Evolutionary conservation across 768 basidiomycete genomes (phyloP), one percentile per base, ranked within the genome.

Genomic region (Omphalotus guepiniiformis): DNA sequence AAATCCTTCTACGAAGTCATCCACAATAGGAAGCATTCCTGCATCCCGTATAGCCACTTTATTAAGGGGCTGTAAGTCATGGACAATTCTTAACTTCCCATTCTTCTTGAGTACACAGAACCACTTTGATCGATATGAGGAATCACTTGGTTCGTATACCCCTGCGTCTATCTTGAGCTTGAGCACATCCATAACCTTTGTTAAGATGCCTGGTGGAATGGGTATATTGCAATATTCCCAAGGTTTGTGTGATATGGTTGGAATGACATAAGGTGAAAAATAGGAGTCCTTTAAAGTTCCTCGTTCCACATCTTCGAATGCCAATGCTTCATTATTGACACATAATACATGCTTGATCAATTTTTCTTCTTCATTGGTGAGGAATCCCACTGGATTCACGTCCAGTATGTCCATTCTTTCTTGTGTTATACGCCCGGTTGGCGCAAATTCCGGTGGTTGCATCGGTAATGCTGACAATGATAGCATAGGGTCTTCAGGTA

Each of bases 101-200:
- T 71, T 64, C 47, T 71, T 70, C 57, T 72, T 72, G 4, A 57
- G 15, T 1, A 68, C 59, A 22, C 60, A 64, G 39, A 71, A 73
- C 65, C 64, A 68, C 1, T 57, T 44, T 0, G 64, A 71, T 0
- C 65, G 41, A 35, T 72, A 73, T 0, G 62, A 65, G 0, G 62
- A 63, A n/a, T 65, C 60, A 0, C 62, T 65, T 0, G 55, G 61
- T 48, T 73, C 62, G 37, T 71, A 72, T 0, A 69, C 60, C 0
- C 68, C 66, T 0, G 66, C 49, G 2, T 39, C 49, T 11, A 65
- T 59, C 44, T 66, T 64, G 2, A 36, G 39, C 12, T 54, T 39
- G 11, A 64, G 47, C 11, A 58, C 36, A 18, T 53, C 26, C 19
- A 53, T 53, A 1, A 65, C 56, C 23, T 64, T 49, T 1, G 57